Base-by-base conservation (phyloP, 495 filamentous ascomycete species). In the Astrothelium macrocarpum region DNA sequence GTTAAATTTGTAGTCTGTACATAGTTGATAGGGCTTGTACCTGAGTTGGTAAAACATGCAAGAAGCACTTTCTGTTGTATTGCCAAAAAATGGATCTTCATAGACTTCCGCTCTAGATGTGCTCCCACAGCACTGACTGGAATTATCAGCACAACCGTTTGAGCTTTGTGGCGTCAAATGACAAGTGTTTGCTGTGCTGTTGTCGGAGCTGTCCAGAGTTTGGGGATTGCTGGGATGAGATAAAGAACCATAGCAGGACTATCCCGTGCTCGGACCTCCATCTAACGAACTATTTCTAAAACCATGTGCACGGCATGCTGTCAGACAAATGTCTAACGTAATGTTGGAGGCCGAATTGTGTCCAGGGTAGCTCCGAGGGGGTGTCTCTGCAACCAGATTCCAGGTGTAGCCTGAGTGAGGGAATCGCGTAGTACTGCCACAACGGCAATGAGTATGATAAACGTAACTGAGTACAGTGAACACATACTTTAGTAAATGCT, bases 41-140 rank as follows among this genome's bases (percentile, higher is more conserved):
- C 49, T 2, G 49, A 56, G 20, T 56, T 56, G 23, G 49, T 56
- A 20, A 56, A 62, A 53, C 60, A 62, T 28, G 34, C 60, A 49
- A 46, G 60, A 43, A 45, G 43, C 43, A 10, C 2, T 53, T 32
- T 14, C 2, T 3, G 60, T 20, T 14, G 60, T 28, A 25, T 62
- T 62, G 60, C 34, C 26, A 46, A 62, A 62, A 20, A 39, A 62
- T 31, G 60, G 60, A 25, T 62, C 60, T 12, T 45, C 5, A 12
- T 49, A 62, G 5, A 62, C 34, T 18, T 62, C 60, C 20, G 60
- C n/a, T 12, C 60, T 39, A 9, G 7, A 4, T 25, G 36, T 26
- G 39, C 36, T 62, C 1, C 60, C 60, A 29, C 60, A 62, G 20
- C 20, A 53, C 60, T 62, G 36, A 28, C 53, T 62, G 25, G 20